Conservation (phyloP, 1,139 yeast species). For the Scheffersomyces lignicola region DNA sequence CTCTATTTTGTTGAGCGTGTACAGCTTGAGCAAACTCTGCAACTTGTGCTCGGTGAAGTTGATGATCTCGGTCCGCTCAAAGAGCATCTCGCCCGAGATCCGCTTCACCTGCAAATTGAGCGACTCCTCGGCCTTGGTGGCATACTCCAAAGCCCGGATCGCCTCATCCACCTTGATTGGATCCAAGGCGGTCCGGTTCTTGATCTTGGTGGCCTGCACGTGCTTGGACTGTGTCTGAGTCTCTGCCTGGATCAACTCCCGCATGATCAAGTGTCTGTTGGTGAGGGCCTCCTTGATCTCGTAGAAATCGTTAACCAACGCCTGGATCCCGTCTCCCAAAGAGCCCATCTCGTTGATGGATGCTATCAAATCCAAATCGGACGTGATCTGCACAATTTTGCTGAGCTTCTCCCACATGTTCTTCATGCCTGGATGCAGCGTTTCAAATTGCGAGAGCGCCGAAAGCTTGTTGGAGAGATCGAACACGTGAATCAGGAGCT, state of each 20-base stretch:
- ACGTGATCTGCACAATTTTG: conserved; percentile 64
- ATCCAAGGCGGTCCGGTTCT: conserved; percentile 73
- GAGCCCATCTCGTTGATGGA: conserved; percentile 75
- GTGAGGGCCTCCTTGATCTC: conserved; percentile 91
- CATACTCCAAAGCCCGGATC: conserved; percentile 71
- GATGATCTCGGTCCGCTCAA: conserved; percentile 63
- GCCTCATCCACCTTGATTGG: conserved; percentile 93
- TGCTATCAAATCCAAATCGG: conserved; percentile 75
- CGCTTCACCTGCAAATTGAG: conserved; percentile 74
- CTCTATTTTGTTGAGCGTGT: conserved; percentile 73
- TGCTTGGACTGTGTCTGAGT: conserved; percentile 70
- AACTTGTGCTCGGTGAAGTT: conserved; percentile 58
- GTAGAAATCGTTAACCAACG: conserved; percentile 72
- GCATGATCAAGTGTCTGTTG: conserved; percentile 86
- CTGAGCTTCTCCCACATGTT: conserved; percentile 82
- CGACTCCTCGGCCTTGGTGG: conserved; percentile 76
- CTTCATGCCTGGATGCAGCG: conserved; percentile 63
- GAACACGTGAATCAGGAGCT: conserved; percentile 54
- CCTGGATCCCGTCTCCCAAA: conserved; percentile 71
- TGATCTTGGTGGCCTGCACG: conserved; percentile 70
- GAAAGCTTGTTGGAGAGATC: conserved; percentile 65
- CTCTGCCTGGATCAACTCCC: conserved; percentile 83
- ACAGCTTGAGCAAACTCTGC: conserved; percentile 54
- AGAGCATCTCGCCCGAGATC: conserved; percentile 81
- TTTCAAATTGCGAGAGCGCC: conserved; percentile 52